Evolutionary conservation across 352 stramenopile genomes (phyloP), one percentile per base, ranked within the genome.

Genomic region (Phytophthora melonis): DNA sequence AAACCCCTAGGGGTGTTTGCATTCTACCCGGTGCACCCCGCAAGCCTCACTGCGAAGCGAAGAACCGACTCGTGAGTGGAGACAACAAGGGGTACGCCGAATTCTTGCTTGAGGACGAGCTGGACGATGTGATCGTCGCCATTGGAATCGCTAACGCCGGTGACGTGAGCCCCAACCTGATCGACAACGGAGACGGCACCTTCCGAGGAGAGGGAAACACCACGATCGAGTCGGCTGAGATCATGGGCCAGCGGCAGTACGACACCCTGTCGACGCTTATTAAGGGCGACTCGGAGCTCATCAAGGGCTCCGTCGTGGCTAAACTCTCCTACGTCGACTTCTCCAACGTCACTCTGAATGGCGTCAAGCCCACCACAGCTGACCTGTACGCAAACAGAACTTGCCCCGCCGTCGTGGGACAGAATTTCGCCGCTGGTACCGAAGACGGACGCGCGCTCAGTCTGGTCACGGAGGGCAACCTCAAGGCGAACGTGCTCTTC

Each of bases 11-110:
- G 85, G 25, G 65, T 90, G 16, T 45, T 95, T 6, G 89, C 82
- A 30, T 96, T 87, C 59, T 84, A 77, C 56, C 82, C 87, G 4
- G 86, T 95, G 30, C 89, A 97, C 68, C 79, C 82, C 52, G 95
- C 88, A 16, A 92, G 74, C 63, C 78, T 97, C 74, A 93, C 84
- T 47, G 23, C 23, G 23, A 27, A 27, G 74, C 23, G 23, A 27
- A 27, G 74, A 96, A 95, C 70, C 39, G 66, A 11, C 66, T 96
- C 11, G 74, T 95, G 45, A 91, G 78, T 41, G 86, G 86, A 34
- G 89, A 96, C 75, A 96, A 97, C 76, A 93, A 94, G 62, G 79
- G 76, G 3, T 83, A 81, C 53, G 79, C 79, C 49, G 76, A 82
- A 58, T 83, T 80, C 49, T 19, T 81, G 43, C 27, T 83, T 25